Evolutionary conservation across 1,284 basidiomycete genomes (phyloP), one percentile per base, ranked within the genome.

Genomic region (Erythrobasidium hasegawianum): DNA sequence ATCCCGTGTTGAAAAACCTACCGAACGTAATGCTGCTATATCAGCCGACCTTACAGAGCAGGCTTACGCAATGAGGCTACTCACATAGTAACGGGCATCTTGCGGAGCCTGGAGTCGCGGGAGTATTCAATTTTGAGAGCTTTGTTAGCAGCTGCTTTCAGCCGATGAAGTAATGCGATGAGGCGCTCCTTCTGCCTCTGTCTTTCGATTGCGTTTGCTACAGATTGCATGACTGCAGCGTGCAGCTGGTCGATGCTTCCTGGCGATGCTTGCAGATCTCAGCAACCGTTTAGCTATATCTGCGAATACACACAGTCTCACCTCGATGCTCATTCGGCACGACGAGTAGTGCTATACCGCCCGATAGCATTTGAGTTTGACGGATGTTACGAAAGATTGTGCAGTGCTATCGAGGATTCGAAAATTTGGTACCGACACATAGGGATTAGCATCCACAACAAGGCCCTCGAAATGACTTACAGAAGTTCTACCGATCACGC

Each of bases 301-400:
- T 47, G 43, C 43, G n/a, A n/a, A 47, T 5, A 24, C 16, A 24
- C 22, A 47, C 33, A 33, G 11, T 33, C 43, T 16, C 43, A 47
- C 43, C n/a, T 47, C 22, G 43, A 24, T 47, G 43, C 43, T 47
- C 43, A 24, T 47, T 24, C 16, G 43, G 43, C 7, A 47, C 43
- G 43, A 47, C 43, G n/a, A 47, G 43, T 24, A 47, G 43, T 4
- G 43, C 43, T n/a, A 47, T 14, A 47, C 43, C 43, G 43, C 43
- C 43, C 22, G 16, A n/a, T 18, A 47, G 43, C 43, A 47, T 47
- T 8, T 47, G 43, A 5, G 16, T 47, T 14, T 47, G 43, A n/a
- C 43, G 43, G 7, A 47, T 47, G 14, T 47, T 47, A 8, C 22
- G n/a, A 14, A 47, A 47, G 7, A 47, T 24, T 5, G n/a, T 47